Percentiles rank a stretch among this genome's conserved stretches.
phyloP scores from a whole-genome alignment of 148 eudicot genomes.

The Arctostaphylos glauca region DNA sequence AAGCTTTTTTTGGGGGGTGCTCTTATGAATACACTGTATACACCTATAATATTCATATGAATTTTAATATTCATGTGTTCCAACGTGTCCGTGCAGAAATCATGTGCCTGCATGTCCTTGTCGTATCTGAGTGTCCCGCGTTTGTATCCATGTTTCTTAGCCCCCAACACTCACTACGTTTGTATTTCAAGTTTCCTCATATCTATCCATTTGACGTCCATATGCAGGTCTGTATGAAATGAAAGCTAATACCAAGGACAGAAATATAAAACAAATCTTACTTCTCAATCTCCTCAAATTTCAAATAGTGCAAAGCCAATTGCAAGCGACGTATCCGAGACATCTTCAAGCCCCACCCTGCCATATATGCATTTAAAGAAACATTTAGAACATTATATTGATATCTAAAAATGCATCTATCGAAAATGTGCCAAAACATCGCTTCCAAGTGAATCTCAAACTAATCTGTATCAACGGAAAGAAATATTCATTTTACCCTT shows the following conservation, averaged over 20 bases:
- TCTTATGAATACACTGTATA: no score
- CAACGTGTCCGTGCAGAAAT: background rate
- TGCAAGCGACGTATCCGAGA: conserved; percentile 83
- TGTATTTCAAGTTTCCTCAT: conserved; percentile 3
- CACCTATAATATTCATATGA: no score
- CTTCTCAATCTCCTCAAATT: conserved; percentile 83
- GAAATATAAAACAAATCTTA: conserved; percentile 38
- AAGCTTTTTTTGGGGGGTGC: no score
- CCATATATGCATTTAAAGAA: background rate
- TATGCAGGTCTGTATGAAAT: background rate
- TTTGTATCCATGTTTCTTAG: background rate
- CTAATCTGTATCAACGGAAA: background rate
- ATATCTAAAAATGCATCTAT: background rate
- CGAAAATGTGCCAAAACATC: background rate
- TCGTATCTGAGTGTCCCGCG: background rate
- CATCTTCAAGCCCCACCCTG: conserved; percentile 83
- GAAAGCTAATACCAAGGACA: conserved; percentile 10
- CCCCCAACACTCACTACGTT: background rate
- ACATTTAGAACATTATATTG: background rate
- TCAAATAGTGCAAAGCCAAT: conserved; percentile 76
- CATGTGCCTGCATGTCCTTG: background rate
- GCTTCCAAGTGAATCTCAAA: background rate
- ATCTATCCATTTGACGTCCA: background rate
- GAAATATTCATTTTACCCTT: background rate
- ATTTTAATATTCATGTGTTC: background rate